Percentiles rank a stretch among this genome's conserved stretches.
Conservation (phyloP, 164 flowering plant species). For the Sextonia rubra region DNA sequence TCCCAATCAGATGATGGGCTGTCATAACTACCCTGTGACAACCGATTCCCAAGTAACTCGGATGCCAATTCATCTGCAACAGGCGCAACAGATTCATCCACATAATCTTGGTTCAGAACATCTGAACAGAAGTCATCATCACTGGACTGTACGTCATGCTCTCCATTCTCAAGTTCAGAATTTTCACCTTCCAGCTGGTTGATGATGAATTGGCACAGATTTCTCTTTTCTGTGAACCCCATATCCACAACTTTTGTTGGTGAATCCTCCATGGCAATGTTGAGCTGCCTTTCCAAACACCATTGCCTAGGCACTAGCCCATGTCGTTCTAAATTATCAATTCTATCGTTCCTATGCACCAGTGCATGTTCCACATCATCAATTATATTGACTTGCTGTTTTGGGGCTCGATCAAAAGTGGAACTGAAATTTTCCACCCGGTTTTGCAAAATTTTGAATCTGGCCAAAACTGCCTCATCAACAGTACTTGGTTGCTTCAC, state of each 20-base stretch:
- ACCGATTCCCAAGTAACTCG: conserved; percentile 15
- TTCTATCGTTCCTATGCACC: not conserved
- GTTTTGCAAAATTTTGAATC: conserved; percentile 34
- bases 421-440: conserved; percentile 27
- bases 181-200: conserved; percentile 11
- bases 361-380: not conserved
- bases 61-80: conserved; percentile 12
- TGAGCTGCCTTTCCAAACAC: not conserved
- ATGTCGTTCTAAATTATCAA: not conserved
- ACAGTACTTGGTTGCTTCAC: conserved; percentile 9
- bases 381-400: not conserved
- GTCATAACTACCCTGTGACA: conserved; percentile 28
- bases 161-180: conserved; percentile 4
- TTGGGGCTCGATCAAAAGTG: not conserved
- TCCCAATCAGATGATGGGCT: conserved; percentile 65
- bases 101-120: not conserved
- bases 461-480: conserved; percentile 25
- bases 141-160: not conserved
- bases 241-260: conserved; percentile 9
- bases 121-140: not conserved
- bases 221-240: conserved; percentile 15
- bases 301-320: not conserved
- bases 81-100: conserved; percentile 9
- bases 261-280: conserved; percentile 10
- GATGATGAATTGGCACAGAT: conserved; percentile 4